Conservation (phyloP, 2,329 filamentous ascomycete genomes). For the Penicillium freii region DNA sequence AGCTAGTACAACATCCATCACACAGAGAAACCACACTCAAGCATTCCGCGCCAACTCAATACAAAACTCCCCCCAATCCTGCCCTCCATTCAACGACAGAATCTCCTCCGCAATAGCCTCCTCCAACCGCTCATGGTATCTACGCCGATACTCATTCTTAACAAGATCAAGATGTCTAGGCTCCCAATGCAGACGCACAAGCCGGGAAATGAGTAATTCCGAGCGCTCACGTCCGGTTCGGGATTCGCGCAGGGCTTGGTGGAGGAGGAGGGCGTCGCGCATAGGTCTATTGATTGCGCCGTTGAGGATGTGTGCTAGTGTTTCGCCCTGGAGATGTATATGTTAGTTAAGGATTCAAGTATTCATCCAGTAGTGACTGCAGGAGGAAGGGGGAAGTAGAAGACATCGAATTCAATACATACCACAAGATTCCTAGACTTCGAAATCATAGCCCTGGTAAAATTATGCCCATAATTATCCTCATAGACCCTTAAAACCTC, state of each 20-base stretch:
- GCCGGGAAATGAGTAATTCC: constrained; percentile 80
- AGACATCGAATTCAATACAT: constrained; percentile 45
- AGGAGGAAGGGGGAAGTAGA: not conserved
- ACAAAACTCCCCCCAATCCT: constrained; percentile 74
- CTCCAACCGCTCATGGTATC: constrained; percentile 72
- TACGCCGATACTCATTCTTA: constrained; percentile 74
- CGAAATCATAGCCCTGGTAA: constrained; percentile 79
- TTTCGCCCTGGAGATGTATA: constrained; percentile 70
- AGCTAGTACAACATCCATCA: not conserved
- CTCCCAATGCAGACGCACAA: constrained; percentile 93
- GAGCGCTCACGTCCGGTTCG: constrained; percentile 70
- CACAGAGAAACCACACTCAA: not conserved
- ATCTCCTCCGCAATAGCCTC: constrained; percentile 77
- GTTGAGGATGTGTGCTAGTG: constrained; percentile 92
- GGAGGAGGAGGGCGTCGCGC: constrained; percentile 83
- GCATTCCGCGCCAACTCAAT: constrained; percentile 54
- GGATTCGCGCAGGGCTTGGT: constrained; percentile 80
- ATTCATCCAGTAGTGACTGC: not conserved
- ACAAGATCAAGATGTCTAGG: constrained; percentile 74
- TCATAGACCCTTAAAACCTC: constrained; percentile 80
- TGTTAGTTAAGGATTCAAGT: constrained; percentile 4
- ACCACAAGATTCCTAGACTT: constrained; percentile 93
- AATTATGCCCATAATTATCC: constrained; percentile 69
- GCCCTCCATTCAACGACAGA: constrained; percentile 49
- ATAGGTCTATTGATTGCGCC: constrained; percentile 94